Percentiles rank a stretch among this genome's conserved stretches.
These are phyloP conservation scores for Aphanomyces euteiches DNA, from an alignment of 352 stramenopile species.

Conservation along the genomic window DNA sequence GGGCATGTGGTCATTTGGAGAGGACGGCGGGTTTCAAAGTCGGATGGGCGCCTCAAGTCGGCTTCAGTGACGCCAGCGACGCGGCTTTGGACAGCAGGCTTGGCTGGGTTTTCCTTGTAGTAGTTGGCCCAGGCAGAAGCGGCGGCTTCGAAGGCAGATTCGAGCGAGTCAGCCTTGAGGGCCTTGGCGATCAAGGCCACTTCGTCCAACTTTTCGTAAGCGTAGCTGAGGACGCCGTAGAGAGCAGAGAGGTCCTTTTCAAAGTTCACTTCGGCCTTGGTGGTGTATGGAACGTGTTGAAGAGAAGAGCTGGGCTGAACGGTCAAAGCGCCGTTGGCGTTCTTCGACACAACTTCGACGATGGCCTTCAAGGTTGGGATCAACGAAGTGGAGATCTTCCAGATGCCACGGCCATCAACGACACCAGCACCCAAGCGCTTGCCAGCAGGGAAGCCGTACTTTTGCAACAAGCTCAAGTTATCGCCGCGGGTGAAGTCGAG, in stretches of 20 bases:
- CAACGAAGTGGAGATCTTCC: constrained; percentile 80
- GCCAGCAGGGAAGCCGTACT: constrained; percentile 77
- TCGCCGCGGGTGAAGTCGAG: constrained; percentile 90
- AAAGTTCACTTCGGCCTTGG: constrained; percentile 59
- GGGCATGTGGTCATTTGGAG: constrained; percentile 66
- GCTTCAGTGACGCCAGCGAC: constrained; percentile 55
- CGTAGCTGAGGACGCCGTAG: constrained; percentile 77
- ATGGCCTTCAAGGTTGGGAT: constrained; percentile 54
- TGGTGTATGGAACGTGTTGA: constrained; percentile 88
- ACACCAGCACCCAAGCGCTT: constrained; percentile 87
- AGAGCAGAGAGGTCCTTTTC: constrained; percentile 76
- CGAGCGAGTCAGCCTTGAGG: constrained; percentile 53
- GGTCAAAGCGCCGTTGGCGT: constrained; percentile 49
- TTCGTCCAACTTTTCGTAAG: constrained; percentile 88
- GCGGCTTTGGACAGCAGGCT: constrained; percentile 54
- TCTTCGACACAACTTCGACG: constrained; percentile 52
- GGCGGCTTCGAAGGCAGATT: constrained; percentile 48
- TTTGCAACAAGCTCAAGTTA: constrained; percentile 75
- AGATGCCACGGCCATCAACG: constrained; percentile 88
- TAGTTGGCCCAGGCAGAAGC: constrained; percentile 66
- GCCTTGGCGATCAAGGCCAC: constrained; percentile 78
- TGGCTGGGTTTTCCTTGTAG: constrained; percentile 83
- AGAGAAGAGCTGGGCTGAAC: constrained; percentile 87
- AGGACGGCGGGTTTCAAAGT: constrained; percentile 72
- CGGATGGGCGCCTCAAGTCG: constrained; percentile 78